phyloP scores from a whole-genome alignment of 208 protist species.

The Leishmania aethiopica region DNA sequence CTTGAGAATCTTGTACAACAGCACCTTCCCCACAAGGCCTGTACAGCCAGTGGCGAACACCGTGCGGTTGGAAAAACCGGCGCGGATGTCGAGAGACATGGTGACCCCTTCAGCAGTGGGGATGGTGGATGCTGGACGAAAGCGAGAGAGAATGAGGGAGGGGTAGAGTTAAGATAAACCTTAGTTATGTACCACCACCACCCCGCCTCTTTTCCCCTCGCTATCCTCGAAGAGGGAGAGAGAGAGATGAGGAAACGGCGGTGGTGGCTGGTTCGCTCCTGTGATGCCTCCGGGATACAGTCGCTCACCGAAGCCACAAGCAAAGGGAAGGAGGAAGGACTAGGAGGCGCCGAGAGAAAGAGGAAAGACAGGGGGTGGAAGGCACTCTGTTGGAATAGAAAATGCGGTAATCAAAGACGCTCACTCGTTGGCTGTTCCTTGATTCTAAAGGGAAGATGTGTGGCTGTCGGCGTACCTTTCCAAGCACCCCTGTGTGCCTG shows the following conservation, averaged over 20 bases:
- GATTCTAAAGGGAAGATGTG: neutral
- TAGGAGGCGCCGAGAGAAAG: neutral
- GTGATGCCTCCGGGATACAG: neutral
- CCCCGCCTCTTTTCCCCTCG: neutral
- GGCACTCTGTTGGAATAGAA: neutral
- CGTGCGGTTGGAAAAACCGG: constrained; percentile 61
- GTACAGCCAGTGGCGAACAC: constrained; percentile 85
- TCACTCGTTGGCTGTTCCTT: neutral
- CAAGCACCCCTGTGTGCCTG: neutral
- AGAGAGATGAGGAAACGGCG: neutral
- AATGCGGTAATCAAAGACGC: neutral
- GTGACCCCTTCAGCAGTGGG: neutral
- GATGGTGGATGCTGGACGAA: neutral
- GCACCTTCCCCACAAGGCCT: constrained; percentile 89
- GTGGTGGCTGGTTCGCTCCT: neutral
- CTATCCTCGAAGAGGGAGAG: neutral
- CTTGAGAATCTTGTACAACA: constrained; percentile 83
- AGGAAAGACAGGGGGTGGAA: neutral
- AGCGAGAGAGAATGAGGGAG: neutral
- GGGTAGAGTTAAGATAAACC: neutral
- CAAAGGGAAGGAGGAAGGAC: neutral
- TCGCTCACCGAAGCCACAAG: neutral
- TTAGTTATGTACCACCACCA: neutral
- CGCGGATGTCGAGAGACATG: constrained; percentile 70
- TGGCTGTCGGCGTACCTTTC: neutral